phyloP scores from a whole-genome alignment of 2,329 filamentous ascomycete species.

The Epichloe gansuensis region DNA sequence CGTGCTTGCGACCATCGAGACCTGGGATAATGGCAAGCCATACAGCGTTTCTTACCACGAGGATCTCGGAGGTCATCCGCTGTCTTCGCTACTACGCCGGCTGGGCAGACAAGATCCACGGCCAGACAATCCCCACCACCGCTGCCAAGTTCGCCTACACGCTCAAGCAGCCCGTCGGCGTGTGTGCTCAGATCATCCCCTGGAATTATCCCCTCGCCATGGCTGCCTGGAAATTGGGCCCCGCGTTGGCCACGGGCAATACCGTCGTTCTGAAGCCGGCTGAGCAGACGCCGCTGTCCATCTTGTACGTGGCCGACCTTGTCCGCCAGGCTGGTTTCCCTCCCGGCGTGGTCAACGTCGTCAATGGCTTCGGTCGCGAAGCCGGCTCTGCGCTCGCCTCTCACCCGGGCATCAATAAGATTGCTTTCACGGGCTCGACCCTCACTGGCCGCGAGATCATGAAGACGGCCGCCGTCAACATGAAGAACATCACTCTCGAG shows the following conservation, averaged over 20 bases:
- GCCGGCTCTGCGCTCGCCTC: constrained; percentile 55
- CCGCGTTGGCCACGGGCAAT: constrained; percentile 52
- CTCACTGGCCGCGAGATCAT: constrained; percentile 61
- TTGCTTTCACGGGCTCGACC: constrained; percentile 69
- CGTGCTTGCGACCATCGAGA: constrained; percentile 43
- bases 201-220: constrained; percentile 50
- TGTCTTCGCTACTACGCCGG: constrained; percentile 63
- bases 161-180: constrained; percentile 62
- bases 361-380: constrained; percentile 57
- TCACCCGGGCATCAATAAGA: constrained; percentile 59
- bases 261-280: constrained; percentile 52
- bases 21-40: constrained; percentile 68
- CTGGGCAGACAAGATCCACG: constrained; percentile 67
- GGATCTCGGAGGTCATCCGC: constrained; percentile 38
- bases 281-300: constrained; percentile 54
- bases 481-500: constrained; percentile 55
- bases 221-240: constrained; percentile 59
- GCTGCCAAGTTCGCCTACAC: constrained; percentile 62
- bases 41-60: constrained; percentile 53
- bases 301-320: constrained; percentile 51
- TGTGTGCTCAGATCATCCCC: constrained; percentile 64
- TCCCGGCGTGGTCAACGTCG: constrained; percentile 62
- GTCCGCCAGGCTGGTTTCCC: constrained; percentile 65
- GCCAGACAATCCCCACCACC: constrained; percentile 60
- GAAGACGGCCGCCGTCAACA: constrained; percentile 55